Conservation (phyloP, 2,329 filamentous ascomycete species). For the Hypoxylon sp. region DNA sequence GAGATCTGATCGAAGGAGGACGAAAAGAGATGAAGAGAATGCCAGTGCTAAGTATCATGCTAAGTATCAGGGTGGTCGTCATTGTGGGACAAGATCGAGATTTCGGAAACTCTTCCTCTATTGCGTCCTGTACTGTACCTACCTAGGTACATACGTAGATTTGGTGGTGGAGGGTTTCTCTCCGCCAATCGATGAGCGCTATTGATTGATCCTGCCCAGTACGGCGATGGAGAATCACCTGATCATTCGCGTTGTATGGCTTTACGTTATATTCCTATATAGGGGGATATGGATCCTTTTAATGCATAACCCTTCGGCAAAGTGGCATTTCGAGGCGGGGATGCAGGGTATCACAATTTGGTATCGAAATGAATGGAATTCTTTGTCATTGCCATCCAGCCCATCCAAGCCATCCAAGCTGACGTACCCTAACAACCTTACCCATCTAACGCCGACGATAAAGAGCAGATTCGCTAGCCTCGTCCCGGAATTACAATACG, state of each 20-base stretch:
- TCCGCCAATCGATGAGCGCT: constrained; percentile 27
- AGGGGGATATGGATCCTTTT: background rate
- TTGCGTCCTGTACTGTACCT: too few species aligned
- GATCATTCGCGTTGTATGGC: constrained; percentile 9
- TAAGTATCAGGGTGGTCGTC: constrained; percentile 36
- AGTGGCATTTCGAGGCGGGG: too few species aligned
- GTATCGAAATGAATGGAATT: constrained; percentile 34
- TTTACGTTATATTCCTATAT: constrained; percentile 12
- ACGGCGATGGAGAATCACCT: constrained; percentile 24
- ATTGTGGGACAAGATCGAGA: constrained; percentile 46
- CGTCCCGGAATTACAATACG: background rate
- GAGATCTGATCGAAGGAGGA: constrained; percentile 32
- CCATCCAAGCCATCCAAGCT: background rate
- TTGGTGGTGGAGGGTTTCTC: background rate
- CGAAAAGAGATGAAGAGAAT: constrained; percentile 16
- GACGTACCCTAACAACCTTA: constrained; percentile 1
- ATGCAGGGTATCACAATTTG: constrained; percentile 6
- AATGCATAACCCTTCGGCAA: too few species aligned
- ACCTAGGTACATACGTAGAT: background rate
- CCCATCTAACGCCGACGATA: background rate
- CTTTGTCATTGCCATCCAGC: constrained; percentile 10
- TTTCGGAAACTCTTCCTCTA: too few species aligned
- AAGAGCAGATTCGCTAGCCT: background rate
- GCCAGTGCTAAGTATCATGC: constrained; percentile 10
- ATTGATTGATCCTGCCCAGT: constrained; percentile 22